A percentile compares a stretch with the other conserved stretches of the same genome.
phyloP scores from a whole-genome alignment of 768 basidiomycete genomes.

The Mycena metata region DNA sequence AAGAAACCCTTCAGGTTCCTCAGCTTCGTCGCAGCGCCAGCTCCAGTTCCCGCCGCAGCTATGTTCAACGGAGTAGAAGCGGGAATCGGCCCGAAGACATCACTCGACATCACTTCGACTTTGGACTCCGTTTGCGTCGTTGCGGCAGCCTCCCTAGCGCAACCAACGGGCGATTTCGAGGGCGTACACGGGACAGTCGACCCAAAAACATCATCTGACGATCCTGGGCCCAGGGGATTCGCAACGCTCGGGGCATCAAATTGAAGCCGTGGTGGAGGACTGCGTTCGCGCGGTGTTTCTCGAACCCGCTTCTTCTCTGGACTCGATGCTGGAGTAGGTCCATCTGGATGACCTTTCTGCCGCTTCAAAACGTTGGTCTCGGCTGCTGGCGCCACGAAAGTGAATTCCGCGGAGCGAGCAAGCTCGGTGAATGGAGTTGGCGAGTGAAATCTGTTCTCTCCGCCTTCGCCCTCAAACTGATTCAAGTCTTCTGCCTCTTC shows the following conservation, averaged over 20 bases:
- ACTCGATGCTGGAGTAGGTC: not conserved
- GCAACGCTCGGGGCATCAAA: not conserved
- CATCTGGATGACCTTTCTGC: slow-evolving; percentile 7
- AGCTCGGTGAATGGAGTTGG: not conserved
- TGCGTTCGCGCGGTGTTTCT: not conserved
- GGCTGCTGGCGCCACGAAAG: not conserved
- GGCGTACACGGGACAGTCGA: no score
- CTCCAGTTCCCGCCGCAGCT: no score
- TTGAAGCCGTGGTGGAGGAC: slow-evolving; percentile 2
- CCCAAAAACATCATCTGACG: not conserved
- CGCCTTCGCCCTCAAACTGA: not conserved
- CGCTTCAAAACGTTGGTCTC: not conserved
- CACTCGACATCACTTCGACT: no score
- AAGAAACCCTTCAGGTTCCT: slow-evolving; percentile 2
- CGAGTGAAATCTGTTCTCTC: not conserved
- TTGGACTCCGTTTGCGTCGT: no score
- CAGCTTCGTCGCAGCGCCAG: no score
- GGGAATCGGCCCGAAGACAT: no score
- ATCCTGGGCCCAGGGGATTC: no score
- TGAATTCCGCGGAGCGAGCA: slow-evolving; percentile 6
- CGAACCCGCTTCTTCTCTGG: slow-evolving; percentile 19
- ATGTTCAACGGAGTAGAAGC: no score
- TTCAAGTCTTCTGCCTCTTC: not conserved
- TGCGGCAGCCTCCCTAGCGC: no score
- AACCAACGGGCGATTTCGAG: no score